Percentiles rank a stretch among this genome's conserved stretches.
These are phyloP conservation scores for Polygonum aviculare DNA, from an alignment of 148 eudicot species.

Conservation along the genomic window DNA sequence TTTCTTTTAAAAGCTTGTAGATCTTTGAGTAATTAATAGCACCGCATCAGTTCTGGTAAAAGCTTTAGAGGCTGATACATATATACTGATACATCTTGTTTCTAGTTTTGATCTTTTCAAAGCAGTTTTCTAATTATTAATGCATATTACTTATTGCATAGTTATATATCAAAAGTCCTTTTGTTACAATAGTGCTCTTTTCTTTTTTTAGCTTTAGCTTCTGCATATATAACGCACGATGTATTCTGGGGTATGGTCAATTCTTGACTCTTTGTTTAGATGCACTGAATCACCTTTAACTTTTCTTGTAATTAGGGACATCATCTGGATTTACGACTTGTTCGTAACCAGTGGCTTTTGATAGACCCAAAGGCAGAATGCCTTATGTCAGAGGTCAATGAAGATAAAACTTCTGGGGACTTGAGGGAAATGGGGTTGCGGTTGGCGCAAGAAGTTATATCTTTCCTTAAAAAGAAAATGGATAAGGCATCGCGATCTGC, in stretches of 20 bases:
- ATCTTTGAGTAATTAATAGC: neutral
- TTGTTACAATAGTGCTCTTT: neutral
- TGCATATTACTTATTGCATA: neutral
- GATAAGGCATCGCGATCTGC: slow-evolving; percentile 83
- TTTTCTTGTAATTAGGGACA: slow-evolving; percentile 59
- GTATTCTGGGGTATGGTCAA: neutral
- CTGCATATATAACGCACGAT: neutral
- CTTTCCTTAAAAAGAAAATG: slow-evolving; percentile 87
- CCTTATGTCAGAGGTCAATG: slow-evolving; percentile 95
- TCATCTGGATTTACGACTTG: slow-evolving; percentile 93
- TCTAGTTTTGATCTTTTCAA: neutral
- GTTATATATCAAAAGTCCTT: neutral
- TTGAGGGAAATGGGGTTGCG: slow-evolving; percentile 95
- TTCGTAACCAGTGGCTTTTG: slow-evolving; percentile 96
- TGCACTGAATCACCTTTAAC: neutral
- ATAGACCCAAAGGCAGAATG: slow-evolving; percentile 86
- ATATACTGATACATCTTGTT: neutral
- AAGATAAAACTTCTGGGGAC: slow-evolving; percentile 95
- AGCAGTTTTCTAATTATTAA: neutral
- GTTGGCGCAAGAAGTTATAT: slow-evolving; percentile 74
- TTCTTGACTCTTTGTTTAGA: neutral
- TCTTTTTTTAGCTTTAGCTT: neutral
- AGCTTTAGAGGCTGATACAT: neutral
- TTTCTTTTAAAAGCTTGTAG: neutral
- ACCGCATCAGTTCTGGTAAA: neutral